Evolutionary conservation across 345 rosid species (phyloP).

Genomic region (Pelargonium nanum): DNA sequence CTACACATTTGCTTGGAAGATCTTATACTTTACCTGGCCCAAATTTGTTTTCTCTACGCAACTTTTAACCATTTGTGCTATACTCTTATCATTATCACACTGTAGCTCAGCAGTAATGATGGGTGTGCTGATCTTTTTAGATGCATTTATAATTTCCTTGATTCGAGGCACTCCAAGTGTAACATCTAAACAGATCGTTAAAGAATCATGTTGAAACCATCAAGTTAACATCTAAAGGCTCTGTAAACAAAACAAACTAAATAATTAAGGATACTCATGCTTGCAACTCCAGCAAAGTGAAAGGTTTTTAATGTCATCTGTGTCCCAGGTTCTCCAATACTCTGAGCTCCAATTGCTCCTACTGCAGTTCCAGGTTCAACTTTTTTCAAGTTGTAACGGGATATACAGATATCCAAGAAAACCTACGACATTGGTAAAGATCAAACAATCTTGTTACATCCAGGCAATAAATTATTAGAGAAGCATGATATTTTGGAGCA

Average conservation of each 20-base stretch:
- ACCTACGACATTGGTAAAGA: constrained; percentile 29
- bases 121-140: constrained; percentile 88
- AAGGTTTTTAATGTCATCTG: constrained; percentile 98
- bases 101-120: constrained; percentile 80
- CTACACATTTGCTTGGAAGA: too few relatives aligned
- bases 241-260: background rate
- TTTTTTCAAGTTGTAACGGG: constrained; percentile 57
- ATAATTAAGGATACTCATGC: constrained; percentile 94
- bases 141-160: constrained; percentile 90
- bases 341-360: constrained; percentile 95
- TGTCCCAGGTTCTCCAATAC: constrained; percentile 98
- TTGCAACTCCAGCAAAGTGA: constrained; percentile 99
- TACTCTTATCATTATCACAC: constrained; percentile 35
- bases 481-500: too few relatives aligned
- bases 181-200: constrained; percentile 56
- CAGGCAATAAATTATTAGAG: too few relatives aligned
- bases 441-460: constrained; percentile 1
- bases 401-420: constrained; percentile 55
- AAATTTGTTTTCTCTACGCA: constrained; percentile 70
- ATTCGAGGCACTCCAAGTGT: constrained; percentile 99
- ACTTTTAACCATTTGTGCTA: constrained; percentile 64
- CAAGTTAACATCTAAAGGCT: background rate
- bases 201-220: constrained; percentile 25
- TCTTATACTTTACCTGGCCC: constrained; percentile 59
- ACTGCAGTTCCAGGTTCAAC: constrained; percentile 93